phyloP scores from a whole-genome alignment of 2,329 filamentous ascomycete genomes.

The Colletotrichum brevisporum region DNA sequence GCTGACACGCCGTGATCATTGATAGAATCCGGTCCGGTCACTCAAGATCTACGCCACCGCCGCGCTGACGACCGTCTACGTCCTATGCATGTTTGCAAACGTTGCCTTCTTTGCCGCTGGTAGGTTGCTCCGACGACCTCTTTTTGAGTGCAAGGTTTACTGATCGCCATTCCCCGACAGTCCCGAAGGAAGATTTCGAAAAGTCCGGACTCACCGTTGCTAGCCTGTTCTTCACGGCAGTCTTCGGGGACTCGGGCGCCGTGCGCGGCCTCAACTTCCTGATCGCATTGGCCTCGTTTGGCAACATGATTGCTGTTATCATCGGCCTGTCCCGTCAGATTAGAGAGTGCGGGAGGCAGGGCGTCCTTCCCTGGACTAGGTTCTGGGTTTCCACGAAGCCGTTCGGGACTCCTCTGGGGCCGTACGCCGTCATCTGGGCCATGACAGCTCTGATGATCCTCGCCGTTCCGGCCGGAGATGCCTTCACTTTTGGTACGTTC shows the following conservation, averaged over 20 bases:
- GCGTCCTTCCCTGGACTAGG: constrained; percentile 68
- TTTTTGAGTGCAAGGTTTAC: neutral
- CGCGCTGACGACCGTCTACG: constrained; percentile 64
- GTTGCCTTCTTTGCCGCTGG: constrained; percentile 71
- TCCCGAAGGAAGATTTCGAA: constrained; percentile 65
- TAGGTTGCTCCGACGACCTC: constrained; percentile 33
- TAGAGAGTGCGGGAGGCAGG: constrained; percentile 73
- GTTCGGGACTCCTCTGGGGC: constrained; percentile 73
- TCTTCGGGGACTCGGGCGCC: constrained; percentile 65
- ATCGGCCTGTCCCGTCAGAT: constrained; percentile 69
- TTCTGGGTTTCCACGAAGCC: constrained; percentile 75
- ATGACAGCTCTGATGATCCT: constrained; percentile 72
- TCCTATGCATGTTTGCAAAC: constrained; percentile 71
- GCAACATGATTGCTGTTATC: constrained; percentile 69
- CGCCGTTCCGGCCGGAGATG: constrained; percentile 72
- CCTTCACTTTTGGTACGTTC: constrained; percentile 70
- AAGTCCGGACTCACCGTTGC: constrained; percentile 68
- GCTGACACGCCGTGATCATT: neutral
- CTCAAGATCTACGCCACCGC: constrained; percentile 65
- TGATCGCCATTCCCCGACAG: constrained; percentile 43
- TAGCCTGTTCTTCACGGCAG: constrained; percentile 69
- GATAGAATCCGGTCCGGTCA: constrained; percentile 67
- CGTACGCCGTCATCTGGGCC: constrained; percentile 69
- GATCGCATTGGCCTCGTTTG: constrained; percentile 69
- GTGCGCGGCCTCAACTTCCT: constrained; percentile 69